Evolutionary conservation across 1,139 yeast genomes (phyloP), one percentile per base, ranked within the genome.

Genomic region (Hanseniaspora uvarum): DNA sequence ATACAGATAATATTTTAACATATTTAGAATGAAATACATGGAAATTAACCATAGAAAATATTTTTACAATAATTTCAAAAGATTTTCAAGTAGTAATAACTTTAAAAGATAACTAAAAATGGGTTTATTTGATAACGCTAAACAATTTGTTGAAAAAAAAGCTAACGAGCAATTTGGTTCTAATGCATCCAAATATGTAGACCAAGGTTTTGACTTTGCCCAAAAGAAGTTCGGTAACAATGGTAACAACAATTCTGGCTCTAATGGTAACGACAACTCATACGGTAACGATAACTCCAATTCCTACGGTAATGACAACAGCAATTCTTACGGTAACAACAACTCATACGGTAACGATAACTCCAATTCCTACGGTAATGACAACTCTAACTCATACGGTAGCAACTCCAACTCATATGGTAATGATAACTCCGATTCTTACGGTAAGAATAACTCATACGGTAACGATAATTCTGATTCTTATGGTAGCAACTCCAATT

Each of bases 121-220:
- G 71, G 70, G 70, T 46, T 60, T 68, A 40, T 62, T 67, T 52
- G 69, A 66, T 56, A 63, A 59, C 53, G 65, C 65, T 26, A 65
- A 59, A 55, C 50, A 59, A 36, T 53, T 46, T 41, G 52, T 46
- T 12, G 34, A 53, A 33, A 46, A 54, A 19, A 41, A 51, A n/a
- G 54, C 53, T 41, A 40, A 12, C 12, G 54, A 37, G 5, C 24
- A 51, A 30, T 51, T 33, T 18, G 49, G 45, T 28, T 28, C 30
- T 16, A 53, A 56, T 34, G 58, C 52, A 31, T 53, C 43, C 41
- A 52, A 19, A 23, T 52, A 48, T 34, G 54, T 46, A 19, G 39
- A 46, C 51, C 58, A 57, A 21, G 56, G 54, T 33, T 54, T 57
- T 46, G 55, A 50, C 14, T 50, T 41, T 36, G 48, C 48, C 43